These are phyloP conservation scores for Thymus mandschuricus DNA, from an alignment of 257 asterid species.

Conservation along the genomic window DNA sequence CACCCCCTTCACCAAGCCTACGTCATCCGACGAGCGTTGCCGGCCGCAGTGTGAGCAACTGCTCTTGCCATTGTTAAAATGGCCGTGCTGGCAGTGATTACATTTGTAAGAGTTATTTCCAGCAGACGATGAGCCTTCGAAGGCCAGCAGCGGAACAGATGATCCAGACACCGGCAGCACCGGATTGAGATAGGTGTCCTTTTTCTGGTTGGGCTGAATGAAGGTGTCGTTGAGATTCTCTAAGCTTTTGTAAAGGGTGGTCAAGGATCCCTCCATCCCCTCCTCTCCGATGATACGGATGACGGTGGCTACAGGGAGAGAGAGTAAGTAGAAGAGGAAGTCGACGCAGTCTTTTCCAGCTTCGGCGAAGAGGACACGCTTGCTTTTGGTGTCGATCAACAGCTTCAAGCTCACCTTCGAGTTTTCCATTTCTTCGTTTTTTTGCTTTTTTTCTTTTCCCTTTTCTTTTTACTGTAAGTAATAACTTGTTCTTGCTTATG, in stretches of 20 bases:
- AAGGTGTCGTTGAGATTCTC: conserved; percentile 32
- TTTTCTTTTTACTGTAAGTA: background rate
- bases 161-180: background rate
- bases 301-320: conserved; percentile 35
- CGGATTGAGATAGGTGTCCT: conserved; percentile 38
- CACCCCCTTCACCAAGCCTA: conserved; percentile 46
- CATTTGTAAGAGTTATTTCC: too few species aligned
- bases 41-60: background rate
- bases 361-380: conserved; percentile 46
- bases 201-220: conserved; percentile 23
- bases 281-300: conserved; percentile 19
- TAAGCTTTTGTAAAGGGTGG: conserved; percentile 37
- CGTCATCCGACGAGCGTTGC: background rate
- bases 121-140: background rate
- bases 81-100: too few species aligned
- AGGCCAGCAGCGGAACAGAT: background rate
- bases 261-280: conserved; percentile 36
- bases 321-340: conserved; percentile 42
- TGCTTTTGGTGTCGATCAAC: conserved; percentile 32
- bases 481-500: too few species aligned
- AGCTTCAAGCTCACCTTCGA: conserved; percentile 45
- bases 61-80: too few species aligned
- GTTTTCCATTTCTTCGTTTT: conserved; percentile 1
- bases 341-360: conserved; percentile 45
- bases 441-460: background rate